Percentiles rank a stretch among this genome's conserved stretches.
Conservation (phyloP, 2,329 filamentous ascomycete genomes). For the Cladophialophora exuberans region DNA sequence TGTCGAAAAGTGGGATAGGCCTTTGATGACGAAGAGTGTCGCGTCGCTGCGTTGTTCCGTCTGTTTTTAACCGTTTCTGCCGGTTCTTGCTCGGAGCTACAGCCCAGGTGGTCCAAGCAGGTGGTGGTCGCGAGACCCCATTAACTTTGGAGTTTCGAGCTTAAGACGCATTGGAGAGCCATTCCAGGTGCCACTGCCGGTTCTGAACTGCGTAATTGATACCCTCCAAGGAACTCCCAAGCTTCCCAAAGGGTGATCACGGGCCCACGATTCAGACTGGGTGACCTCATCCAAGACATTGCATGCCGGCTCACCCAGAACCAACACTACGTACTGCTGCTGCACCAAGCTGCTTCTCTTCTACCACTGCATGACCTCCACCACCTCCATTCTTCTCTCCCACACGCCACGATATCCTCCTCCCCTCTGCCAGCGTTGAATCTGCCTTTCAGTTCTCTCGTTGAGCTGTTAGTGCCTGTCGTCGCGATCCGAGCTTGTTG, state of each 20-base stretch:
- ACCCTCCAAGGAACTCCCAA: not conserved
- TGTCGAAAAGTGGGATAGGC: not conserved
- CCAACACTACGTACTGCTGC: slow-evolving; percentile 17
- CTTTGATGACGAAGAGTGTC: slow-evolving; percentile 13
- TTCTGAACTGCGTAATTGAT: too few relatives aligned
- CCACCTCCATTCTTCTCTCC: not conserved
- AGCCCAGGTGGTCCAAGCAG: not conserved
- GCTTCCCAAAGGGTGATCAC: slow-evolving; percentile 1
- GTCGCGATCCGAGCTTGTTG: not conserved
- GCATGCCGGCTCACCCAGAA: not conserved
- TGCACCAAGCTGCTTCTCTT: slow-evolving; percentile 13
- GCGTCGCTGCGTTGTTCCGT: not conserved
- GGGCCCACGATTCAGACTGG: not conserved
- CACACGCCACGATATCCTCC: not conserved
- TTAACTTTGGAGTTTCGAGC: too few relatives aligned
- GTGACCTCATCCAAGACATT: slow-evolving; percentile 23
- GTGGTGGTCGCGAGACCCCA: too few relatives aligned
- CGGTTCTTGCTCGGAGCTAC: slow-evolving; percentile 6
- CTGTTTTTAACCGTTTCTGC: too few relatives aligned
- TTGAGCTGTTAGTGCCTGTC: not conserved
- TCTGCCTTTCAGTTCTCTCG: slow-evolving; percentile 1
- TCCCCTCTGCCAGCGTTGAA: not conserved
- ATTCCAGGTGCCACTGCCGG: too few relatives aligned
- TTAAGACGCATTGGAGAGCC: too few relatives aligned
- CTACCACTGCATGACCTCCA: not conserved